Percentiles rank a stretch among this genome's conserved stretches.
Evolutionary conservation across 805 yeast species (phyloP).

Genomic region (Myxozyma neglecta): DNA sequence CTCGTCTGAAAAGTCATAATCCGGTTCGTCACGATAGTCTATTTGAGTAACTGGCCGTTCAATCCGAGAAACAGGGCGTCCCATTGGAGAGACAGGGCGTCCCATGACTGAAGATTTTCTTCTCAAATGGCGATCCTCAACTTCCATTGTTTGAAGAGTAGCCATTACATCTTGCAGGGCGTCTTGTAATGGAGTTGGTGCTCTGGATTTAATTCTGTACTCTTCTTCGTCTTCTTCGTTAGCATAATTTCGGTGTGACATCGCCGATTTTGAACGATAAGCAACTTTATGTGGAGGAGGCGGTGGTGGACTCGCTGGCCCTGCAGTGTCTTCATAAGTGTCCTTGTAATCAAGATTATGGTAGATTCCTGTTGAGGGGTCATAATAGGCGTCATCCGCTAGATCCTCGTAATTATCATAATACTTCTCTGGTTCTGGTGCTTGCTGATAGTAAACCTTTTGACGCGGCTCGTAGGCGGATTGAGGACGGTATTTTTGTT

Average conservation of each 20-base stretch:
- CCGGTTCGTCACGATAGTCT: background rate
- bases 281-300: slow-evolving; percentile 42
- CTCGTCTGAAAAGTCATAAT: background rate
- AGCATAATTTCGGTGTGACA: slow-evolving; percentile 13
- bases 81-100: slow-evolving; percentile 1
- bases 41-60: background rate
- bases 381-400: slow-evolving; percentile 1
- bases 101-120: background rate
- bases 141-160: slow-evolving; percentile 36
- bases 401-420: background rate
- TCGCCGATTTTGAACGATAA: slow-evolving; percentile 17
- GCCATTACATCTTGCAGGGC: slow-evolving; percentile 42
- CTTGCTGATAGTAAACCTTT: no score
- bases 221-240: slow-evolving; percentile 5
- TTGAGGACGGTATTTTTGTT: background rate
- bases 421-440: background rate
- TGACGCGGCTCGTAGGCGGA: background rate
- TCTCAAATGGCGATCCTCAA: background rate
- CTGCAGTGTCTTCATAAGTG: background rate
- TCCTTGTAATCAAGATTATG: slow-evolving; percentile 13
- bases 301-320: slow-evolving; percentile 35
- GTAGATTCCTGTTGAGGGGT: slow-evolving; percentile 6
- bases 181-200: slow-evolving; percentile 38
- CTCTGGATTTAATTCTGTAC: slow-evolving; percentile 12
- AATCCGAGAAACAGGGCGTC: no score